Base-by-base conservation (phyloP, 331 rosid genomes). In the Prunus yedoensis region DNA sequence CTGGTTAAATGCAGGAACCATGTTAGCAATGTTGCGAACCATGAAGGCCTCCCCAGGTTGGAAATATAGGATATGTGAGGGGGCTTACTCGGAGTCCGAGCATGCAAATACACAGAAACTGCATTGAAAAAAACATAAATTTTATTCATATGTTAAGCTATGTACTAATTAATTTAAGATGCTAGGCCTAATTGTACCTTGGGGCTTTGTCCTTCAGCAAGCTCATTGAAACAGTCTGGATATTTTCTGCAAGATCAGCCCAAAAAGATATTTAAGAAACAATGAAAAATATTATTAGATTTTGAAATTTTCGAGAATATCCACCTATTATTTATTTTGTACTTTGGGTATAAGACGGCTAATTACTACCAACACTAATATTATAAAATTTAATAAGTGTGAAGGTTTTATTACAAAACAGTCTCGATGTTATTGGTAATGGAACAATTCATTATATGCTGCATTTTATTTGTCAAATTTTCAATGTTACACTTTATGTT, bases 21-120 rank as follows among this genome's bases (percentile, higher is more conserved):
- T 16, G 76, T 85, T 89, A 9, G 96, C 93, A 66, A 88, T 91
- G 83, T 88, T 91, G 71, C 91, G 89, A 10, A 80, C 88, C 77
- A 68, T 47, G 66, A 88, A 91, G 75, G 91, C 91, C 49, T 91
- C 91, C 47, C 96, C 91, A 23, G 90, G 90, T 84, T 85, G 70
- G 71, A 88, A 91, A 74, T 83, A 78, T 1, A 88, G 74, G 50
- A 87, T 77, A 35, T 63, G 1, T 5, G 91, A 63, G n/a, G 3
- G 96, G 93, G 57, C 85, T 80, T 74, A 91, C 96, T 73, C 96
- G 74, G 21, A 91, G 86, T 91, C 93, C n/a, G 91, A 91, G 68
- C 96, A 91, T 21, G 91, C 89, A 72, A 91, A 88, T 57, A 91
- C 88, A n/a, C 83, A 88, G 59, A 85, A 82, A 91, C 96, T 89